These are phyloP conservation scores for Effrenium voratum DNA, from an alignment of 73 alveolate genomes.

Conservation along the genomic window DNA sequence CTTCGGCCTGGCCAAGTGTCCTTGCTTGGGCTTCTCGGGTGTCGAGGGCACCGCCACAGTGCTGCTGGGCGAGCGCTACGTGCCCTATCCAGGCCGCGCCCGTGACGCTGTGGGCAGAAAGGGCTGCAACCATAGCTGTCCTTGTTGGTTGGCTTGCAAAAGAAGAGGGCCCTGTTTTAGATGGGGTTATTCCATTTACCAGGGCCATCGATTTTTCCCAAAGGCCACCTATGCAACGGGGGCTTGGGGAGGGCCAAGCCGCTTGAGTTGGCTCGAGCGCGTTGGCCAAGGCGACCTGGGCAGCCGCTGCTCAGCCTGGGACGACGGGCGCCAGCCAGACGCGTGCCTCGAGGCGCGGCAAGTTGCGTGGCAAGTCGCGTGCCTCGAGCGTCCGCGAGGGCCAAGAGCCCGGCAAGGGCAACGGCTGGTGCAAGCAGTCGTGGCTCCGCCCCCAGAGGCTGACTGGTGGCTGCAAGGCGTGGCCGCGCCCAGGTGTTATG, in stretches of 20 bases:
- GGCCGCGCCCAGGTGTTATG: slow-evolving; percentile 49
- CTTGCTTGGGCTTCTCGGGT: slow-evolving; percentile 62
- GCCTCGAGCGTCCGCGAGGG: background rate
- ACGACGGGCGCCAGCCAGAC: slow-evolving; percentile 30
- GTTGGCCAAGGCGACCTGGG: slow-evolving; percentile 65
- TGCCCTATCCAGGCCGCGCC: slow-evolving; percentile 81
- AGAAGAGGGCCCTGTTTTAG: too few species aligned
- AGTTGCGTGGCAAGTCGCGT: background rate
- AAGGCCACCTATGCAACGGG: too few species aligned
- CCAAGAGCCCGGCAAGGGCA: slow-evolving; percentile 39
- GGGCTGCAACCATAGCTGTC: too few species aligned
- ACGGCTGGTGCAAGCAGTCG: slow-evolving; percentile 68
- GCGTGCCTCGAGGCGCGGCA: slow-evolving; percentile 64
- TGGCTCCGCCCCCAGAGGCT: too few species aligned
- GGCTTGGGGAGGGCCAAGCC: too few species aligned
- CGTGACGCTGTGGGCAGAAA: too few species aligned
- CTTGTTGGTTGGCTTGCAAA: too few species aligned
- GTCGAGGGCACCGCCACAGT: slow-evolving; percentile 54
- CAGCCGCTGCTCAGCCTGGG: slow-evolving; percentile 70
- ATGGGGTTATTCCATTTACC: too few species aligned
- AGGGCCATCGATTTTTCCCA: too few species aligned
- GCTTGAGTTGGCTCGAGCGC: too few species aligned
- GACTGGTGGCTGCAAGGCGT: slow-evolving; percentile 57
- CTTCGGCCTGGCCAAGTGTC: slow-evolving; percentile 45
- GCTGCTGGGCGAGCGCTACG: slow-evolving; percentile 45